Conservation (phyloP, 1,284 basidiomycete species). For the Irpex sp. region DNA sequence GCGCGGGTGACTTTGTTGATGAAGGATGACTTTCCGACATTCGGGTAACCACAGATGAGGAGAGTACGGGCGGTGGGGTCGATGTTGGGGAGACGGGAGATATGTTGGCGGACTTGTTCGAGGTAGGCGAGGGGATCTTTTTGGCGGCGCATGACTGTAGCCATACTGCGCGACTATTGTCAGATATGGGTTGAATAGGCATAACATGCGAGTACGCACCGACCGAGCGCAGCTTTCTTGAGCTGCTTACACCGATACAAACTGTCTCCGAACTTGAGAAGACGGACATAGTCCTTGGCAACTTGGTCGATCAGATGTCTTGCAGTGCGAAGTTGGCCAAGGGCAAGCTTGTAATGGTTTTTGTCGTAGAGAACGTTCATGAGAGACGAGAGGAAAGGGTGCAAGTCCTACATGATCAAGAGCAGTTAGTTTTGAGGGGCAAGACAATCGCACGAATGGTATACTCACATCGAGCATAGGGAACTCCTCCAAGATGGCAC, state of each 20-base stretch:
- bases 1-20: conserved; percentile 98
- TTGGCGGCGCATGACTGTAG: conserved; percentile 94
- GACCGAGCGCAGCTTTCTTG: conserved; percentile 91
- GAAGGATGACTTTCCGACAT: conserved; percentile 96
- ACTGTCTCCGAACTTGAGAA: conserved; percentile 95
- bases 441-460: not conserved
- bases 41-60: conserved; percentile 94
- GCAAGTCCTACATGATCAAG: conserved; percentile 68
- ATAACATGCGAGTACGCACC: conserved; percentile 43
- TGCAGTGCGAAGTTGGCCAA: conserved; percentile 92
- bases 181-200: not conserved
- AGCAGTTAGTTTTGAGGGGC: not conserved
- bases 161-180: conserved; percentile 61
- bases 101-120: conserved; percentile 96
- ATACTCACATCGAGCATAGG: conserved; percentile 88
- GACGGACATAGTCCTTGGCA: conserved; percentile 91
- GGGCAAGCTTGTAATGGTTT: conserved; percentile 96
- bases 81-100: conserved; percentile 93
- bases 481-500: conserved; percentile 92
- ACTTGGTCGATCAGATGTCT: conserved; percentile 94
- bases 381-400: conserved; percentile 90
- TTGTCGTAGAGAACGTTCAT: conserved; percentile 98
- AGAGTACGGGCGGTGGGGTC: conserved; percentile 96
- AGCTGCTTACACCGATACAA: conserved; percentile 96
- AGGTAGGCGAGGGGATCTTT: conserved; percentile 96